Evolutionary conservation across 768 basidiomycete genomes (phyloP), one percentile per base, ranked within the genome.

Genomic region (Amanita pallidorosea): DNA sequence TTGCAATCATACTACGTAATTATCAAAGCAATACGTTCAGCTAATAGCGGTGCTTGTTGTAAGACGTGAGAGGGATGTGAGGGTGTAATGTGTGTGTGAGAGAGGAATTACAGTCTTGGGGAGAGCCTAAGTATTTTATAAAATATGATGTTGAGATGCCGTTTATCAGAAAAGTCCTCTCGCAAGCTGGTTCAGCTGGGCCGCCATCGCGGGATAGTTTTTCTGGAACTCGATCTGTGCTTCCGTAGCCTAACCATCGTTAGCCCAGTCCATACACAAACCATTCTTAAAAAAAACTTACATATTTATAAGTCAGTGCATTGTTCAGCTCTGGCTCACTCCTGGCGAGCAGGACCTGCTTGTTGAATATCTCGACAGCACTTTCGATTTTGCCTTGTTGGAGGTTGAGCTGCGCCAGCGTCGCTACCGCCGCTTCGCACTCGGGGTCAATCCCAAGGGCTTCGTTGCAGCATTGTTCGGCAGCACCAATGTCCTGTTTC

Each of bases 381-480:
- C 82, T 75, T 36, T 86, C 80, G 53, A 96, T 82, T 69, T 88
- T 87, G 61, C 84, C 82, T 67, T 94, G 91, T 67, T 98, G 95
- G 55, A 98, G 66, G 53, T 79, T 81, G 18, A 99, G 75, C 65
- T 99, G 96, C 3, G 95, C 95, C 25, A 98, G 79, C 1, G 94
- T 97, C 15, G 92, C 91, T 4, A 98, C 85, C 0, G 95, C 96
- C 9, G 95, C 90, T 63, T 99, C 96, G 66, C 95, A 98, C 56
- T 93, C 92, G 9, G 88, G 73, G 65, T 99, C 96, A 50, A 93
- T 79, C 45, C 74, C 70, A 18, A 99, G 73, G 0, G 96, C 96
- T 65, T 98, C 88, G 51, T 82, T 72, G 63, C 92, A 94, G 62
- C 91, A 85, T 17, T 71, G 68, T 65, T 95, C 93, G 1, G 92